Percentiles rank a stretch among this genome's conserved stretches.
These are phyloP conservation scores for Aspergillus persii DNA, from an alignment of 2,329 filamentous ascomycete species.

Conservation along the genomic window DNA sequence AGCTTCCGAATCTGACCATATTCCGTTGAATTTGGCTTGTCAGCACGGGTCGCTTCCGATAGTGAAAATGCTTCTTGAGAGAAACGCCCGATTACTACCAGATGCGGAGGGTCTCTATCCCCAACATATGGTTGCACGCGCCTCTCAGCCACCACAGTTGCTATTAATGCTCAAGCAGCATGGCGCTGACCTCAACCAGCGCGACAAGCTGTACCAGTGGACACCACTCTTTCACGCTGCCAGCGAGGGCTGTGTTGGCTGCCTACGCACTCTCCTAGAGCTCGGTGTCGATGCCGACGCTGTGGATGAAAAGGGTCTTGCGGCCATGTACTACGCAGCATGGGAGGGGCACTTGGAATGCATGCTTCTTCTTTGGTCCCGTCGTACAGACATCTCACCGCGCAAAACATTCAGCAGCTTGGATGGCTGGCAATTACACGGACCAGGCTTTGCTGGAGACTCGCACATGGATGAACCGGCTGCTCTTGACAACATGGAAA, in stretches of 20 bases:
- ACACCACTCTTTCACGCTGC: constrained; percentile 94
- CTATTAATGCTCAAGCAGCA: constrained; percentile 78
- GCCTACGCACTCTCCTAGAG: constrained; percentile 76
- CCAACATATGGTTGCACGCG: constrained; percentile 92
- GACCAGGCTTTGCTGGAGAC: constrained; percentile 22
- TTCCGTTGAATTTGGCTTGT: constrained; percentile 90
- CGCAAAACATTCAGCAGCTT: constrained; percentile 35
- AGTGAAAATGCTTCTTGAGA: constrained; percentile 77
- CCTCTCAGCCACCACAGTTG: constrained; percentile 76
- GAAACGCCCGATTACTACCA: constrained; percentile 77
- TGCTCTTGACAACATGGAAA: constrained; percentile 64
- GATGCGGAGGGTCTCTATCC: constrained; percentile 95
- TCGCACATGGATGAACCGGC: constrained; percentile 33
- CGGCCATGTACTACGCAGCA: constrained; percentile 96
- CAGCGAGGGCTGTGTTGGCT: constrained; percentile 90
- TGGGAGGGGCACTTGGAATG: constrained; percentile 97
- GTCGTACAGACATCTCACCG: constrained; percentile 23
- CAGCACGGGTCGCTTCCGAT: constrained; percentile 86
- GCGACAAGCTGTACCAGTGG: constrained; percentile 96
- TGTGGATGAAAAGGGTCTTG: constrained; percentile 86
- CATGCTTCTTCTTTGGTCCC: constrained; percentile 74
- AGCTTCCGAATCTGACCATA: constrained; percentile 81
- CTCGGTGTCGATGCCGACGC: constrained; percentile 75
- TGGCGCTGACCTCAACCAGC: constrained; percentile 84
- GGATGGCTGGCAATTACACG: constrained; percentile 33